Evolutionary conservation across 176 grass and related monocot species (phyloP).

Genomic region (Musa itinerans): DNA sequence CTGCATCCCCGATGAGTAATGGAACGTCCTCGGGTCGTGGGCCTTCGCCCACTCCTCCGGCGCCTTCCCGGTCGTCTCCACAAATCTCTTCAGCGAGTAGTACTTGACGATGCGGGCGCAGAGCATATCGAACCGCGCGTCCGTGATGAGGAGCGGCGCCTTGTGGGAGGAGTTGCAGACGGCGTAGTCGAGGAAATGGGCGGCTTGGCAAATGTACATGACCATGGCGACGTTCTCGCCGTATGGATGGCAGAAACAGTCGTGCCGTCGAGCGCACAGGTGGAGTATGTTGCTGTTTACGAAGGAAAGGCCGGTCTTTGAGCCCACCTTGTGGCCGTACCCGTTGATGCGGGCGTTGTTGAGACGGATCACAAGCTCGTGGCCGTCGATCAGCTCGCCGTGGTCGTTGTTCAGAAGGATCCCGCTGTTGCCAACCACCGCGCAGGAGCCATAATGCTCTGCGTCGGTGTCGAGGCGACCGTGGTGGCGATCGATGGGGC

Average conservation of each 20-base stretch:
- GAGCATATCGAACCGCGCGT: conserved; percentile 4
- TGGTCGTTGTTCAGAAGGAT: conserved; percentile 7
- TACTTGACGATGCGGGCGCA: conserved; percentile 4
- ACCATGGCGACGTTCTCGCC: conserved; percentile 5
- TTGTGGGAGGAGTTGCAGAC: conserved; percentile 11
- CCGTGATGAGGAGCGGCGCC: conserved; percentile 7
- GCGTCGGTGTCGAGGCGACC: neutral
- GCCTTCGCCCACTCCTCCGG: conserved; percentile 3
- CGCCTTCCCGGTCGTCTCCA: conserved; percentile 1
- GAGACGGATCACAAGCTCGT: conserved; percentile 9
- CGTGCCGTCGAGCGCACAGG: neutral
- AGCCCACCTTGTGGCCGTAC: conserved; percentile 2
- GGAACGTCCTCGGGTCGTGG: conserved; percentile 4
- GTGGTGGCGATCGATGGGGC: conserved; percentile 6
- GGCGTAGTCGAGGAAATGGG: conserved; percentile 9
- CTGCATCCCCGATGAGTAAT: conserved; percentile 14
- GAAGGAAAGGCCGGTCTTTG: conserved; percentile 11
- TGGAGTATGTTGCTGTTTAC: conserved; percentile 15
- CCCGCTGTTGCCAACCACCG: conserved; percentile 4
- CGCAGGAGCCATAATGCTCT: neutral
- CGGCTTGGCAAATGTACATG: conserved; percentile 12
- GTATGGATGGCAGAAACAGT: conserved; percentile 11
- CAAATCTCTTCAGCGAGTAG: conserved; percentile 4
- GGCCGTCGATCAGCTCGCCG: conserved; percentile 6
- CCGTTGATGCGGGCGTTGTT: conserved; percentile 1